A percentile compares a stretch with the other conserved stretches of the same genome.
Evolutionary conservation across 176 grass and related monocot genomes (phyloP).

Genomic region (Aegilops tauschii): DNA sequence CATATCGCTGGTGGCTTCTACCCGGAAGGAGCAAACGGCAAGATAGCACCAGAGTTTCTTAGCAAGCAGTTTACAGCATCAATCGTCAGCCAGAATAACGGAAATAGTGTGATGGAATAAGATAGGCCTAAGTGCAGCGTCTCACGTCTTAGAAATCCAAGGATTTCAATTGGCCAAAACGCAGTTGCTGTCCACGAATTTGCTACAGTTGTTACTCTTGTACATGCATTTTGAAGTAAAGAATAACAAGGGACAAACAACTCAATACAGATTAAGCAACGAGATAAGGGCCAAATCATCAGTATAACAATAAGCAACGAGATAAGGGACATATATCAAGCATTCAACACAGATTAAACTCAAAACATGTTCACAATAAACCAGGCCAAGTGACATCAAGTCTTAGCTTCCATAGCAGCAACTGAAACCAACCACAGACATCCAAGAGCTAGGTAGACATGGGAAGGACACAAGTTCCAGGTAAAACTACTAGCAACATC

Average conservation of each 20-base stretch:
- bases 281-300: neutral
- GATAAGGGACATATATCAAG: neutral
- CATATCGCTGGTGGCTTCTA: slow-evolving; percentile 49
- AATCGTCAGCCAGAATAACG: neutral
- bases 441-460: slow-evolving; percentile 11
- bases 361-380: neutral
- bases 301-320: neutral
- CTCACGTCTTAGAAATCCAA: too few relatives aligned
- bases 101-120: neutral
- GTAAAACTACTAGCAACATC: slow-evolving; percentile 31
- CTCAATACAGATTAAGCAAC: too few relatives aligned
- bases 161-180: too few relatives aligned
- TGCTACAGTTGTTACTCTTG: too few relatives aligned
- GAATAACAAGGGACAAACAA: too few relatives aligned
- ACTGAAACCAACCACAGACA: slow-evolving; percentile 25
- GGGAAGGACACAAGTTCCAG: slow-evolving; percentile 24
- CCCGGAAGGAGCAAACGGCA: slow-evolving; percentile 55
- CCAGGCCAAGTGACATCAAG: neutral
- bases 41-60: slow-evolving; percentile 46
- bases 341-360: neutral
- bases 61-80: neutral
- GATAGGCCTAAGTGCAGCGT: too few relatives aligned
- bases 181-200: too few relatives aligned
- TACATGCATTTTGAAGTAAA: too few relatives aligned
- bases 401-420: slow-evolving; percentile 19